Base-by-base conservation (phyloP, 2,329 filamentous ascomycete species). In the Claviceps arundinis region DNA sequence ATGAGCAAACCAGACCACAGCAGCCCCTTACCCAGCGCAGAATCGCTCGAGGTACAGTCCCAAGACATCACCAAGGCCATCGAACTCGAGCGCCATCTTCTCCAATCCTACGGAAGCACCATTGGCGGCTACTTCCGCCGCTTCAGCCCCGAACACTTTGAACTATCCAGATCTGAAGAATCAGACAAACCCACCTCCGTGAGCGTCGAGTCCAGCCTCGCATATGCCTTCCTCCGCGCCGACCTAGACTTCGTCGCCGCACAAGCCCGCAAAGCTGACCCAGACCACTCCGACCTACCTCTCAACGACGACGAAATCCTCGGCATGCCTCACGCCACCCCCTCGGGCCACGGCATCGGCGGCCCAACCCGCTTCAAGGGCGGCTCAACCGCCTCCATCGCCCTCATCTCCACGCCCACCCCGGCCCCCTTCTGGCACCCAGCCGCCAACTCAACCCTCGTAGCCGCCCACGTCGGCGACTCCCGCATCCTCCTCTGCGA, bases 381-480 rank as follows among this genome's bases (percentile, higher is more conserved):
- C 55, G 93, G 93, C 53, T 95, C 89, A 50, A 98, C 93, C 1
- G 90, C 88, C 43, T 95, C 89, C 17, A 73, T 96, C 17, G 90
- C 84, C 1, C 77, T 98, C 62, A 89, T 98, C 52, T 95, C 89
- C 0, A 97, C 93, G 0, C 89, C 91, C 0, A 94, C 89, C 0
- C 84, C 90, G 0, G 85, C 85, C 0, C 93, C 93, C 0, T 98
- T 95, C 68, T 98, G 93, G 93, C 88, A 97, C 61, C 93, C 93
- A 0, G 80, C 83, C 4, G 85, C 89, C 0, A 85, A 88, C 3
- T 89, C 86, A 0, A 94, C 89, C 0, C 71, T 98, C 38, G 70
- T 95, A 16, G 84, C 89, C 6, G 89, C 89, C 0, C 93, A 98
- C 64, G 89, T 96, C 2, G 93, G 93, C 55, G 93, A 98, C 66